phyloP scores from a whole-genome alignment of 2,329 filamentous ascomycete genomes.

The Cercospora sp. region DNA sequence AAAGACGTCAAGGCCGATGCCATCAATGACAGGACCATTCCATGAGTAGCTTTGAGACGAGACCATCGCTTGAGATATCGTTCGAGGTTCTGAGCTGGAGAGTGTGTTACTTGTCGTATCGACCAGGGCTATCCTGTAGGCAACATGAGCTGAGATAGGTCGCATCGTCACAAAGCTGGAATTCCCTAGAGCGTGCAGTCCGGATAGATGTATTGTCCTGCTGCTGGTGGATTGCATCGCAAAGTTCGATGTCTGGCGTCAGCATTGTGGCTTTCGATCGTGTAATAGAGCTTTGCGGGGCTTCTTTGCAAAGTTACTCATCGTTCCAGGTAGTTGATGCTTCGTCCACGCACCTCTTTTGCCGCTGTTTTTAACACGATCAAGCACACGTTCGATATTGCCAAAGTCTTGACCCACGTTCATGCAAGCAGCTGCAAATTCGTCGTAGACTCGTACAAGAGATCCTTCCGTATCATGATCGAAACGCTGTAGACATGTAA shows the following conservation, averaged over 20 bases:
- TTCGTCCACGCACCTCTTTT: not conserved
- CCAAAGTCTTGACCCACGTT: not conserved
- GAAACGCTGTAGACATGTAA: not conserved
- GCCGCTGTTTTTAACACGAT: not conserved
- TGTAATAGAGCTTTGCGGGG: not conserved
- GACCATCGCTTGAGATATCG: not conserved
- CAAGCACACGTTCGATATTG: not conserved
- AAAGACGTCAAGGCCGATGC: not conserved
- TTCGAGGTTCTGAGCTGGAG: not conserved
- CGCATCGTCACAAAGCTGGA: not conserved
- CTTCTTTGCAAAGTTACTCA: not conserved
- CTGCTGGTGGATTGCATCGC: not conserved
- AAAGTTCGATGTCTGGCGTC: not conserved
- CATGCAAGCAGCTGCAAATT: not conserved
- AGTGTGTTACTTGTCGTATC: not conserved
- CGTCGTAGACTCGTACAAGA: not conserved
- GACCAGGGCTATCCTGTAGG: not conserved
- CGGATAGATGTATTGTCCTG: not conserved
- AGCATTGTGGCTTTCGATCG: not conserved
- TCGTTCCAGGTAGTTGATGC: not conserved
- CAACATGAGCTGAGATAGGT: not conserved
- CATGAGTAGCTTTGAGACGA: not conserved
- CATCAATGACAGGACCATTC: not conserved
- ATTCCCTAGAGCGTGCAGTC: not conserved
- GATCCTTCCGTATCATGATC: not conserved